A percentile compares a stretch with the other conserved stretches of the same genome.
Evolutionary conservation across 352 stramenopile genomes (phyloP).

Genomic region (Pythium guiyangense): DNA sequence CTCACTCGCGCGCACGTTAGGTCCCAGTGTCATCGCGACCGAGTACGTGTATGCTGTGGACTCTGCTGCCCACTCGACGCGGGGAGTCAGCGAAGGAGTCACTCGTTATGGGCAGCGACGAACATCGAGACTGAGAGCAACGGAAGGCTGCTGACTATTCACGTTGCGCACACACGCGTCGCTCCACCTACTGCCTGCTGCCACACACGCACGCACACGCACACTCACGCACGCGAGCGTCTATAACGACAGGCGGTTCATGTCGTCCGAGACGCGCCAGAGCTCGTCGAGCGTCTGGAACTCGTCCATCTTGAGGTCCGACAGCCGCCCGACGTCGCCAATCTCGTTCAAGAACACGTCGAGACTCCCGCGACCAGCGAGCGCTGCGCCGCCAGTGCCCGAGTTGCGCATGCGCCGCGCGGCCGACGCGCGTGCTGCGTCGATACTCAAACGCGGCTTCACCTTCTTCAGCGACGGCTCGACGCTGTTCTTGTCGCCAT

Average conservation of each 20-base stretch:
- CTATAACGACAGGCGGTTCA: slow-evolving; percentile 78
- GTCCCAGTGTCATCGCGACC: no score
- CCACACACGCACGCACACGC: no score
- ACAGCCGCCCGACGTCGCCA: slow-evolving; percentile 71
- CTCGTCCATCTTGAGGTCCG: slow-evolving; percentile 84
- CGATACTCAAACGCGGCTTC: slow-evolving; percentile 68
- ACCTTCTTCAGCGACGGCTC: slow-evolving; percentile 75
- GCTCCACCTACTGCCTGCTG: no score
- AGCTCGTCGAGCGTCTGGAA: slow-evolving; percentile 79
- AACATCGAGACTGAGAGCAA: no score
- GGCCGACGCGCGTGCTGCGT: slow-evolving; percentile 66
- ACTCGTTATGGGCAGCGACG: no score
- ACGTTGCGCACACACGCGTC: no score
- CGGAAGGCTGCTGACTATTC: no score
- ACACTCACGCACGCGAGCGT: no score
- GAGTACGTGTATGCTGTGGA: no score
- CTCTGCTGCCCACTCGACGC: no score
- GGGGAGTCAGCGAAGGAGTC: no score
- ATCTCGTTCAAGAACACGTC: slow-evolving; percentile 82
- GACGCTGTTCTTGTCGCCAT: slow-evolving; percentile 18
- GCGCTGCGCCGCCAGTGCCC: slow-evolving; percentile 30
- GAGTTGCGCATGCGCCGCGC: slow-evolving; percentile 65
- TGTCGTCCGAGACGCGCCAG: slow-evolving; percentile 82
- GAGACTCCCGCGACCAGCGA: slow-evolving; percentile 53
- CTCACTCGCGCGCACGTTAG: no score